Percentiles rank a stretch among this genome's conserved stretches.
Conservation (phyloP, 192 early-diverging fungal species). For the Tieghemiomyces parasiticus region DNA sequence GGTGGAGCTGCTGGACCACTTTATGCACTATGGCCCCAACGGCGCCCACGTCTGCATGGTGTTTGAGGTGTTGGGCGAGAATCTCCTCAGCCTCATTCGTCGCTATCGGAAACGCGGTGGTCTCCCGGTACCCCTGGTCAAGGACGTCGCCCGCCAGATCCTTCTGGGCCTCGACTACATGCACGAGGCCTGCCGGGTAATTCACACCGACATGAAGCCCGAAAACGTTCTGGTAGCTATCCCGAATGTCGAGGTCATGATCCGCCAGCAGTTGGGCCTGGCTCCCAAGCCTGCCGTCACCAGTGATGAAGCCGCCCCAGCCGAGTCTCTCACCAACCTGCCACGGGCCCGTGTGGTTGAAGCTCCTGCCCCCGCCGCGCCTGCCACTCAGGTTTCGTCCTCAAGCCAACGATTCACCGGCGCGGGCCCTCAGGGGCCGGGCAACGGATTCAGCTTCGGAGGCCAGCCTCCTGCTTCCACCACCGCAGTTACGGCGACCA, state of each 20-base stretch:
- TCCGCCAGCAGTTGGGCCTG: slow-evolving; percentile 29
- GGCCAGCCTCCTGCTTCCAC: not conserved
- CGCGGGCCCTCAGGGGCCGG: not conserved
- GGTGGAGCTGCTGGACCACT: slow-evolving; percentile 83
- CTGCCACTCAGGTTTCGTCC: not conserved
- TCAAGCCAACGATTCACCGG: not conserved
- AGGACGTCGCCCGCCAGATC: slow-evolving; percentile 81
- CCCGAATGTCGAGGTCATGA: slow-evolving; percentile 65
- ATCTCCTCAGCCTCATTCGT: slow-evolving; percentile 77
- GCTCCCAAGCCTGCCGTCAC: not conserved
- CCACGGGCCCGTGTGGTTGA: slow-evolving; percentile 18
- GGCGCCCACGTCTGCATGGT: slow-evolving; percentile 93
- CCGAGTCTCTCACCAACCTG: too few relatives aligned
- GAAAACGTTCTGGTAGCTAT: slow-evolving; percentile 95
- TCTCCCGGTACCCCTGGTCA: slow-evolving; percentile 73
- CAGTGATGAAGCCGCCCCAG: not conserved
- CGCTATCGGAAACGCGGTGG: slow-evolving; percentile 60
- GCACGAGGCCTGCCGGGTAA: slow-evolving; percentile 85
- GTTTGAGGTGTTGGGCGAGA: slow-evolving; percentile 95
- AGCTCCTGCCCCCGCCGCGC: not conserved
- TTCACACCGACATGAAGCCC: slow-evolving; percentile 97
- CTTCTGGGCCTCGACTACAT: slow-evolving; percentile 86
- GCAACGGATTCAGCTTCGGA: not conserved
- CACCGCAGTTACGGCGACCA: not conserved
- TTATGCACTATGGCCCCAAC: slow-evolving; percentile 75